Conservation (phyloP, 495 filamentous ascomycete genomes). For the Hypoxylon trugodes region DNA sequence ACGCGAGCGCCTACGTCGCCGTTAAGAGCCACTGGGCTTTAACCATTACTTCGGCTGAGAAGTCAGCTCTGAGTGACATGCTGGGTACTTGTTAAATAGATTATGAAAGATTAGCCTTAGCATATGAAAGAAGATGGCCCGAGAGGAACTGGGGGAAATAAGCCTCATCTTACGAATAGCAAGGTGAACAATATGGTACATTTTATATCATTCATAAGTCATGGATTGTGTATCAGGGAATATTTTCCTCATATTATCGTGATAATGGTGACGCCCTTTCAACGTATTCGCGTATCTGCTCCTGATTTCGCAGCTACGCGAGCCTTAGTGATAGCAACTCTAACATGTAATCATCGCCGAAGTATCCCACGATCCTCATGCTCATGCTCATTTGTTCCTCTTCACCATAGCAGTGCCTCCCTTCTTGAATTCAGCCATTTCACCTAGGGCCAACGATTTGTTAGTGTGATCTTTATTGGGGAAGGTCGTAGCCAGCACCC, state of each 20-base stretch:
- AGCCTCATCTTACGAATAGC: no score
- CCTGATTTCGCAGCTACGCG: neutral
- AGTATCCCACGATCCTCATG: neutral
- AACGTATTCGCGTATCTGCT: constrained; percentile 13
- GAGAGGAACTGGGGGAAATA: no score
- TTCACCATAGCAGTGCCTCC: constrained; percentile 88
- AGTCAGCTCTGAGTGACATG: constrained; percentile 70
- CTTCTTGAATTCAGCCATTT: constrained; percentile 82
- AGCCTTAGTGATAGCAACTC: constrained; percentile 6
- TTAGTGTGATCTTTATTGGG: constrained; percentile 93
- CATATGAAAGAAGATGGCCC: neutral
- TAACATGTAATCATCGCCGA: constrained; percentile 10
- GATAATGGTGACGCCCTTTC: constrained; percentile 9
- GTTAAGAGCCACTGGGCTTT: constrained; percentile 72
- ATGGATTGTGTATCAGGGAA: neutral
- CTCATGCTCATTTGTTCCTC: constrained; percentile 28
- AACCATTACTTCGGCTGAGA: constrained; percentile 68
- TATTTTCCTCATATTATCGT: constrained; percentile 14
- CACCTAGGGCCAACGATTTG: constrained; percentile 70
- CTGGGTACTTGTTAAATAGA: constrained; percentile 64
- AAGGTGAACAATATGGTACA: neutral
- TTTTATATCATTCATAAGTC: neutral
- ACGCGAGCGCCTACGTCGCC: constrained; percentile 73
- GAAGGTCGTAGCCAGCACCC: constrained; percentile 93
- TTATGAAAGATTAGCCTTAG: no score